phyloP scores from a whole-genome alignment of 208 protist species.

The Trypanosoma boissoni region DNA sequence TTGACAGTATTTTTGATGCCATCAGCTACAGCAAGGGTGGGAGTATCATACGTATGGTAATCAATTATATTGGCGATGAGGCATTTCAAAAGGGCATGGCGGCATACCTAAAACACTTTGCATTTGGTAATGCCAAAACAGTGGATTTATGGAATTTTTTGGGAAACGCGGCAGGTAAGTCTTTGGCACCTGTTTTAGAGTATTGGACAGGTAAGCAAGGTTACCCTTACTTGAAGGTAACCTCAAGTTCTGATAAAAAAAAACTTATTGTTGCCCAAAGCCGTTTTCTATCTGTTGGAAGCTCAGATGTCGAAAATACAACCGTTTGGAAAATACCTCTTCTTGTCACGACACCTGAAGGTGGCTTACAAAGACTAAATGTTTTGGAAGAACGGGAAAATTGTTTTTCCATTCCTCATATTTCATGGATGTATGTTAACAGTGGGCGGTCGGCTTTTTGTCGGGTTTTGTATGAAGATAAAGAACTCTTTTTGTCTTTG shows the following conservation, averaged over 20 bases:
- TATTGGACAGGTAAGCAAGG: constrained; percentile 72
- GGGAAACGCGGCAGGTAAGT: constrained; percentile 48
- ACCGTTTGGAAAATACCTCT: constrained; percentile 75
- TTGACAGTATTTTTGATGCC: constrained; percentile 93
- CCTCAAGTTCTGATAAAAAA: constrained; percentile 3
- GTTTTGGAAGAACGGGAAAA: constrained; percentile 23
- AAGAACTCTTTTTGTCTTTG: constrained; percentile 42
- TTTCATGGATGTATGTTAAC: constrained; percentile 68
- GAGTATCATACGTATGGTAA: constrained; percentile 85
- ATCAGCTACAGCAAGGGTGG: constrained; percentile 91
- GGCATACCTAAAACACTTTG: constrained; percentile 78
- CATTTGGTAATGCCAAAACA: constrained; percentile 70
- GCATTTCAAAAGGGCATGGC: constrained; percentile 74
- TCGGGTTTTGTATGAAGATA: constrained; percentile 58
- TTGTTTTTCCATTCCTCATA: constrained; percentile 15
- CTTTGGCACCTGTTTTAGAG: constrained; percentile 58
- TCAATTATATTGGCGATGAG: constrained; percentile 76
- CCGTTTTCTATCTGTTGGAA: constrained; percentile 38
- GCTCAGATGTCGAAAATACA: constrained; percentile 31
- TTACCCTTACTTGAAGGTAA: constrained; percentile 63
- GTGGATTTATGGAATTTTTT: constrained; percentile 86
- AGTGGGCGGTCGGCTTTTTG: constrained; percentile 70
- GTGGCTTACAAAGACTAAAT: neutral
- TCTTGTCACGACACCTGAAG: constrained; percentile 15
- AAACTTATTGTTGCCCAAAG: constrained; percentile 25